Conservation (phyloP, 177 flowering plant species). For the Vitis hybrid region DNA sequence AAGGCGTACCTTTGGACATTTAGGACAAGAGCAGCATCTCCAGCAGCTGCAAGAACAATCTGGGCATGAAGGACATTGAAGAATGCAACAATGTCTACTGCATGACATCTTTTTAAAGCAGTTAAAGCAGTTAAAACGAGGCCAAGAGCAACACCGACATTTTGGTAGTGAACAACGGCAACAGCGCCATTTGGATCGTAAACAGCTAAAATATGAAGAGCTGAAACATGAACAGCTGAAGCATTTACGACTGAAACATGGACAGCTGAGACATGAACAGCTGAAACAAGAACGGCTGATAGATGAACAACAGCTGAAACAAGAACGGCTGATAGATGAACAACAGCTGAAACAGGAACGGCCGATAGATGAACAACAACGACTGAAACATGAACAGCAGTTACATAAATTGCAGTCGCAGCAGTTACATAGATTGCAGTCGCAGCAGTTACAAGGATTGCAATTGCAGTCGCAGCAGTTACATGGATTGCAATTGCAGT, state of each 20-base stretch:
- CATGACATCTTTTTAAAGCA: constrained; percentile 15
- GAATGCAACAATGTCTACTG: constrained; percentile 25
- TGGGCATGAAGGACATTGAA: constrained; percentile 22
- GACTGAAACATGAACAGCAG: too few species aligned
- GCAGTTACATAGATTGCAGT: constrained; percentile 9
- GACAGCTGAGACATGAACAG: too few species aligned
- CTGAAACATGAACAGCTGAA: too few species aligned
- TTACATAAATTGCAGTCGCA: constrained; percentile 9
- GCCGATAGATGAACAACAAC: too few species aligned
- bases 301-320: too few species aligned
- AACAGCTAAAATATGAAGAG: too few species aligned
- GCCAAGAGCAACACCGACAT: constrained; percentile 28
- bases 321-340: too few species aligned
- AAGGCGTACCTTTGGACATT: constrained; percentile 31
- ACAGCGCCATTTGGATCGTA: too few species aligned
- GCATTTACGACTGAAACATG: too few species aligned
- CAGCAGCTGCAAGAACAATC: constrained; percentile 30
- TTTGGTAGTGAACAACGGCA: too few species aligned
- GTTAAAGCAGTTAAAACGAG: constrained; percentile 22
- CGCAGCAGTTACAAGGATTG: constrained; percentile 7
- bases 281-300: too few species aligned
- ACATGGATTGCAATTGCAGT: neutral
- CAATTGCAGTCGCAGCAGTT: constrained; percentile 7
- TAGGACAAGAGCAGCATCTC: constrained; percentile 33
- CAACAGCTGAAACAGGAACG: too few species aligned